Conservation (phyloP, 352 stramenopile species). For the Poterioochromonas sp. region DNA sequence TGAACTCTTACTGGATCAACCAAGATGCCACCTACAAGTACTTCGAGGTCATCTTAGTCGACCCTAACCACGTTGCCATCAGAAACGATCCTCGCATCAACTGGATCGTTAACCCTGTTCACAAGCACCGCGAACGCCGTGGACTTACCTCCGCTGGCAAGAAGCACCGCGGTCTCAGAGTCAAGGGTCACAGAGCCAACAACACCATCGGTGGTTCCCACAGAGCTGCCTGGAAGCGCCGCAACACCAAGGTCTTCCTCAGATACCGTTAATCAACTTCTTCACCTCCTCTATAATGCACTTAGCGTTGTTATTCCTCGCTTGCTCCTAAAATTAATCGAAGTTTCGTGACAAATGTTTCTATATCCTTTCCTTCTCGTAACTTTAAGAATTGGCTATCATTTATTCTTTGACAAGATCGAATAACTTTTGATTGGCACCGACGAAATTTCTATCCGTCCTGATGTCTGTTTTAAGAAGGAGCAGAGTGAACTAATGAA, state of each 20-base stretch:
- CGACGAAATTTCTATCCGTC: too few species aligned
- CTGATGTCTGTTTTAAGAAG: too few species aligned
- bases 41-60: slow-evolving; percentile 99
- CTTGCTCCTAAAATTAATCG: not conserved
- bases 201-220: slow-evolving; percentile 94
- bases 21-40: slow-evolving; percentile 99
- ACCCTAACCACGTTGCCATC: slow-evolving; percentile 94
- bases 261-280: slow-evolving; percentile 86
- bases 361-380: not conserved
- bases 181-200: slow-evolving; percentile 96
- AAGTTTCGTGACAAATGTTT: not conserved
- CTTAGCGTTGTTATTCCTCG: too few species aligned
- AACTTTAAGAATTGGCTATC: not conserved
- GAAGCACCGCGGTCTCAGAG: slow-evolving; percentile 89
- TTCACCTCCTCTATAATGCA: not conserved
- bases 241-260: slow-evolving; percentile 94
- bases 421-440: too few species aligned
- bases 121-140: slow-evolving; percentile 98
- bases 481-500: too few species aligned
- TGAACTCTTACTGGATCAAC: slow-evolving; percentile 99
- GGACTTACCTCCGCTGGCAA: slow-evolving; percentile 92
- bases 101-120: slow-evolving; percentile 97
- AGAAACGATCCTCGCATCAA: slow-evolving; percentile 98
- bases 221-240: slow-evolving; percentile 93
- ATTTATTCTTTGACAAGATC: not conserved